These are phyloP conservation scores for Effrenium voratum DNA, from an alignment of 73 alveolate species.

Conservation along the genomic window DNA sequence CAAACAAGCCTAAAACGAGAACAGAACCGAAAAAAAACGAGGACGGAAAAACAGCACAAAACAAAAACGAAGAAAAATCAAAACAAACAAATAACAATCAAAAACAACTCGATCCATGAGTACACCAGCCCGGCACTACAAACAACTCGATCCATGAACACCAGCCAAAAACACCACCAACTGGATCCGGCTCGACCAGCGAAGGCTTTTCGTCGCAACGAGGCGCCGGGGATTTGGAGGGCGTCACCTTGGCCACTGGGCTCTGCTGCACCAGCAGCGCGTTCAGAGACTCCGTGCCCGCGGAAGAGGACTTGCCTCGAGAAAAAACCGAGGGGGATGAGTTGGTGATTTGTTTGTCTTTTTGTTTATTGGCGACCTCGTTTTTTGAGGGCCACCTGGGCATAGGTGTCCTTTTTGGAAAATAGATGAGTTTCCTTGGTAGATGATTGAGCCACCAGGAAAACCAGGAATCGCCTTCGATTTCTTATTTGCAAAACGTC, in stretches of 20 bases:
- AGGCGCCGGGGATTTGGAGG: slow-evolving; percentile 16
- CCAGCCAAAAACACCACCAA: neutral
- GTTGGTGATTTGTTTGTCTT: too few species aligned
- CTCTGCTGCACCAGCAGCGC: slow-evolving; percentile 71
- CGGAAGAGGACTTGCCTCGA: neutral
- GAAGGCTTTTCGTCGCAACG: neutral
- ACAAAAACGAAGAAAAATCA: neutral
- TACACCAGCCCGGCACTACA: neutral
- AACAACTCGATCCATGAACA: neutral
- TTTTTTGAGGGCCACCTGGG: too few species aligned
- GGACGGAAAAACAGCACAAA: neutral
- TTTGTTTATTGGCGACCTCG: too few species aligned
- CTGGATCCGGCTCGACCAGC: neutral
- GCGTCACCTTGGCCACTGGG: neutral
- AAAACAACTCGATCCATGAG: neutral
- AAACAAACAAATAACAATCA: neutral
- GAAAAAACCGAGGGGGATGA: too few species aligned
- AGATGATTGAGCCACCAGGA: too few species aligned
- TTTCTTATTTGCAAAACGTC: too few species aligned
- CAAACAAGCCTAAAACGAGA: neutral
- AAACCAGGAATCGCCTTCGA: too few species aligned
- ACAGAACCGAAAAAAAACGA: neutral
- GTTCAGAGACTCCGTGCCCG: slow-evolving; percentile 81
- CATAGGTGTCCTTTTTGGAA: too few species aligned
- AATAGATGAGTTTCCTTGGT: too few species aligned